phyloP scores from a whole-genome alignment of 768 basidiomycete species.

The Coprinopsis cinerea region DNA sequence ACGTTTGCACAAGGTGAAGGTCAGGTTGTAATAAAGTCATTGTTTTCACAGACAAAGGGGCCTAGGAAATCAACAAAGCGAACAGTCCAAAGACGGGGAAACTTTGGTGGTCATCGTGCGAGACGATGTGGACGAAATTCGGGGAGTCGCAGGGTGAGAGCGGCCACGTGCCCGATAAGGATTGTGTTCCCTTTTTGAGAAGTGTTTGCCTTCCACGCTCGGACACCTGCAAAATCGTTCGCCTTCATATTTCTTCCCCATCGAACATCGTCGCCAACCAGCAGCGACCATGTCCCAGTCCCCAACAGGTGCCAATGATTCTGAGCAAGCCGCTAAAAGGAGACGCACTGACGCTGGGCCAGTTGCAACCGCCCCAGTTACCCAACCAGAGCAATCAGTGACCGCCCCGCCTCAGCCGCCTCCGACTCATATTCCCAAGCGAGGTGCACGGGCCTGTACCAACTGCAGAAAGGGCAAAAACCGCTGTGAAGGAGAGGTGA shows the following conservation, averaged over 20 bases:
- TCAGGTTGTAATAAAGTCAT: too few relatives aligned
- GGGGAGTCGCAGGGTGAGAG: too few relatives aligned
- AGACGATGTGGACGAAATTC: too few relatives aligned
- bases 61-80: too few relatives aligned
- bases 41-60: too few relatives aligned
- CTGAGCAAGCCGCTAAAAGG: slow-evolving; percentile 52
- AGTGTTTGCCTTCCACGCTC: not conserved
- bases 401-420: slow-evolving; percentile 28
- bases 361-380: slow-evolving; percentile 5
- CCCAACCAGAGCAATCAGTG: slow-evolving; percentile 15
- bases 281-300: slow-evolving; percentile 51
- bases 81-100: too few relatives aligned
- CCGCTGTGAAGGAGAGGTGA: slow-evolving; percentile 87
- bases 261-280: not conserved
- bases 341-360: slow-evolving; percentile 40
- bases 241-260: not conserved
- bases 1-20: too few relatives aligned
- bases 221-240: too few relatives aligned
- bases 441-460: slow-evolving; percentile 85
- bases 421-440: slow-evolving; percentile 72
- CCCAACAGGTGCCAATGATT: slow-evolving; percentile 48
- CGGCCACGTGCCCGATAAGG: slow-evolving; percentile 1
- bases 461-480: slow-evolving; percentile 90
- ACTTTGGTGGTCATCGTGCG: too few relatives aligned
- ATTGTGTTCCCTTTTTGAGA: not conserved